phyloP scores from a whole-genome alignment of 2,329 filamentous ascomycete species.

The Whalleya microplaca region DNA sequence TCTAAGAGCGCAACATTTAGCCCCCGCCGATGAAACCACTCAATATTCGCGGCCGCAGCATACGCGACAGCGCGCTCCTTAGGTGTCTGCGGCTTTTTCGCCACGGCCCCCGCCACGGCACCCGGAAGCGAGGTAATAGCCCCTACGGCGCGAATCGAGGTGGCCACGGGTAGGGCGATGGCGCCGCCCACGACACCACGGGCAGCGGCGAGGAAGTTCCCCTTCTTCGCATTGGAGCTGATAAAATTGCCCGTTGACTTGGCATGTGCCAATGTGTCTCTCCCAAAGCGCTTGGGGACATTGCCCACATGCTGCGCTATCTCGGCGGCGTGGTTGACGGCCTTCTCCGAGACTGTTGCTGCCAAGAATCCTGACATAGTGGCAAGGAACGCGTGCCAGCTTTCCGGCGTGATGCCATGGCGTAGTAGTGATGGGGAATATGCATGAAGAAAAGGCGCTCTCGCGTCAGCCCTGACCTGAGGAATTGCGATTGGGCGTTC shows the following conservation, averaged over 20 bases:
- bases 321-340: slow-evolving; percentile 49
- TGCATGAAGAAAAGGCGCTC: slow-evolving; percentile 44
- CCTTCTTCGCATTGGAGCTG: slow-evolving; percentile 40
- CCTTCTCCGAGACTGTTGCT: slow-evolving; percentile 48
- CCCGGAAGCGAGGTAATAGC: slow-evolving; percentile 41
- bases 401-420: slow-evolving; percentile 35
- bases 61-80: slow-evolving; percentile 47
- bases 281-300: slow-evolving; percentile 42
- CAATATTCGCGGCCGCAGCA: slow-evolving; percentile 44
- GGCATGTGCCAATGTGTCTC: slow-evolving; percentile 41
- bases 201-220: slow-evolving; percentile 46
- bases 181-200: slow-evolving; percentile 41
- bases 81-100: slow-evolving; percentile 45
- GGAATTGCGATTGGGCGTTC: slow-evolving; percentile 45
- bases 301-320: slow-evolving; percentile 42
- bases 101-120: slow-evolving; percentile 38
- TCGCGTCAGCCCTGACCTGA: slow-evolving; percentile 39
- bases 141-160: slow-evolving; percentile 42
- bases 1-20: slow-evolving; percentile 44
- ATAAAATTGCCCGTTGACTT: slow-evolving; percentile 44
- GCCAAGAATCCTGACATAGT: slow-evolving; percentile 52
- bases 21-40: slow-evolving; percentile 47
- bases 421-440: slow-evolving; percentile 44
- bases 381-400: slow-evolving; percentile 34
- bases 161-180: slow-evolving; percentile 44